Base-by-base conservation (phyloP, 352 stramenopile genomes). In the Pythium angustatum region DNA sequence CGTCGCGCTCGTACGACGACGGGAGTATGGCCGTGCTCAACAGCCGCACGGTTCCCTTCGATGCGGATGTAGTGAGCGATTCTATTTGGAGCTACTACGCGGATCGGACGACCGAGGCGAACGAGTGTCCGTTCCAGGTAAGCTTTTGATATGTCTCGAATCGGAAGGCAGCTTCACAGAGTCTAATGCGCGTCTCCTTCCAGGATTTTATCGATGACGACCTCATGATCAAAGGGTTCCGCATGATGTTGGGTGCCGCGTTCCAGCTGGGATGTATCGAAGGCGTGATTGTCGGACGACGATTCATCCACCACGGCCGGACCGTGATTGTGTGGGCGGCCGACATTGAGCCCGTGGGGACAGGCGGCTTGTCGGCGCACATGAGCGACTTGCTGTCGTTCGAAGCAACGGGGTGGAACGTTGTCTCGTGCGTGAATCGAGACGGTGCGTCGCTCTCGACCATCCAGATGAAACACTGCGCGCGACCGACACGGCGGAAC, bases 211-310 rank as follows among this genome's bases (percentile, higher is more conserved):
- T 52, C 2, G 30, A 57, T n/a, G 33, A 48, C 3, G 36, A 65
- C 40, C 15, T 52, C 5, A 65, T 65, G 58, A 65, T 65, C 58
- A 58, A 58, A 21, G 47, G 45, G 4, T 65, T 65, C 26, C 34
- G 34, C 7, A 57, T 63, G 56, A 56, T 30, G 5, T 47, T 56
- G 0, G 47, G 30, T 12, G 8, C 48, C 2, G 45, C 33, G 19
- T 31, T 57, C 19, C 22, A 65, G 22, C 36, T 43, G 7, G 34
- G 47, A 9, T 14, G 7, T 19, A 33, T 57, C n/a, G 31, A 57
- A 26, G 58, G 58, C 10, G 17, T 65, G 47, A 65, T 65, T 21
- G 58, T 65, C 15, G 58, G 58, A 21, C 58, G 58, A 22, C 45
- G 45, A 33, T 51, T 58, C 33, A 17, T 43, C 36, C 6, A 10